These are phyloP conservation scores for Trametes polyzona DNA, from an alignment of 1,284 basidiomycete genomes.

Conservation along the genomic window DNA sequence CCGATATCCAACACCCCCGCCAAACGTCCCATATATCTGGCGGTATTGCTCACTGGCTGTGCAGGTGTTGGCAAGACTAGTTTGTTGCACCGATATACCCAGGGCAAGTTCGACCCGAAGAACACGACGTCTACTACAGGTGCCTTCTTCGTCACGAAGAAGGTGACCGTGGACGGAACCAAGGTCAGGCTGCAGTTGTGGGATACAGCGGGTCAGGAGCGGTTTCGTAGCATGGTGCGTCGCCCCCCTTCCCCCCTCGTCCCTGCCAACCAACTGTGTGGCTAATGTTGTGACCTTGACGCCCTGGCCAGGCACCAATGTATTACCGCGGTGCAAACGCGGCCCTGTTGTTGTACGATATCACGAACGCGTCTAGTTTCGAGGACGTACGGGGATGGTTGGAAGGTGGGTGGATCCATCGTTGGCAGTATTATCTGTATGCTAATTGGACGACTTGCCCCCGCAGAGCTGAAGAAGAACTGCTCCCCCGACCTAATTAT, in stretches of 20 bases:
- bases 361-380: slow-evolving; percentile 90
- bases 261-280: slow-evolving; percentile 14
- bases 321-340: slow-evolving; percentile 99
- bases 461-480: slow-evolving; percentile 84
- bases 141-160: slow-evolving; percentile 94
- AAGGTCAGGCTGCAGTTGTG: slow-evolving; percentile 88
- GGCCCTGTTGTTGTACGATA: slow-evolving; percentile 96
- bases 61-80: slow-evolving; percentile 94
- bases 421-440: not conserved
- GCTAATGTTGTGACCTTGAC: slow-evolving; percentile 18
- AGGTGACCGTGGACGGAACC: slow-evolving; percentile 85
- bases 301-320: slow-evolving; percentile 82
- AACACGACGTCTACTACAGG: slow-evolving; percentile 92
- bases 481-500: slow-evolving; percentile 85
- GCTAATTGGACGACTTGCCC: not conserved
- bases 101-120: slow-evolving; percentile 86
- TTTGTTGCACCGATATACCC: slow-evolving; percentile 90
- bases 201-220: slow-evolving; percentile 99
- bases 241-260: too few relatives aligned
- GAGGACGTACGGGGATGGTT: slow-evolving; percentile 94
- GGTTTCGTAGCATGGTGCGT: slow-evolving; percentile 90
- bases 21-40: not conserved
- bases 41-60: slow-evolving; percentile 6
- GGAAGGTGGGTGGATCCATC: slow-evolving; percentile 58
- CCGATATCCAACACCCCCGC: slow-evolving; percentile 2